Evolutionary conservation across 129 eudicot genomes (phyloP), one percentile per base, ranked within the genome.

Genomic region (Oenanthe sinensis): DNA sequence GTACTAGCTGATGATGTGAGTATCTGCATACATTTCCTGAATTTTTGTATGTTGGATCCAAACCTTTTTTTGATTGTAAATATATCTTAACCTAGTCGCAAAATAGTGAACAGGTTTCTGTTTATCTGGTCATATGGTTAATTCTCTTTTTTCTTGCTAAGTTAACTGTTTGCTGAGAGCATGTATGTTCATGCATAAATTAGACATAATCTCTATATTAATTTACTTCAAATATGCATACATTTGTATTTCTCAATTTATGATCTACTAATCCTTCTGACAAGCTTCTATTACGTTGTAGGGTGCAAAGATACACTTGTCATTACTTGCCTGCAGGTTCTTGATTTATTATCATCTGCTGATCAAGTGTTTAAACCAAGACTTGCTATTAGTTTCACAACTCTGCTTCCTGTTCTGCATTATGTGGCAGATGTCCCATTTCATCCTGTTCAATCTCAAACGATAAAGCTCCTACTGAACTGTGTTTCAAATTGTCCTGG

Each of bases 311-410:
- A 92, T 81, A 84, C 91, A 75, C 65, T 87, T 73, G 86, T 96
- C 78, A 92, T 58, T 85, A 86, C 92, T 79, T 90, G 92, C 76
- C 82, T 96, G 77, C 89, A 84, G 87, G 90, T 90, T 86, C 96
- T 96, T 77, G 93, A 92, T 78, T 86, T 88, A 50, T 80, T 96
- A 79, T 92, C 97, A 80, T 80, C 86, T 50, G 92, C 91, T 82
- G 96, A 90, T 74, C 84, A 80, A 71, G 84, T 90, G 69, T 96
- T 96, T 84, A 83, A 81, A 73, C 96, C 88, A 82, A 85, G 97
- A 82, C 96, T 90, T 84, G 96, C 97, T 8, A 84, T 96, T 72
- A 97, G 97, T 14, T 96, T 92, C 82, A 75, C 97, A 71, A 90
- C 95, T 55, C 79, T 96, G 75, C 81, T 96, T 74, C 85, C 94